Percentiles rank a stretch among this genome's conserved stretches.
These are phyloP conservation scores for Rhododendron griersonianum DNA, from an alignment of 148 eudicot genomes.

Conservation along the genomic window DNA sequence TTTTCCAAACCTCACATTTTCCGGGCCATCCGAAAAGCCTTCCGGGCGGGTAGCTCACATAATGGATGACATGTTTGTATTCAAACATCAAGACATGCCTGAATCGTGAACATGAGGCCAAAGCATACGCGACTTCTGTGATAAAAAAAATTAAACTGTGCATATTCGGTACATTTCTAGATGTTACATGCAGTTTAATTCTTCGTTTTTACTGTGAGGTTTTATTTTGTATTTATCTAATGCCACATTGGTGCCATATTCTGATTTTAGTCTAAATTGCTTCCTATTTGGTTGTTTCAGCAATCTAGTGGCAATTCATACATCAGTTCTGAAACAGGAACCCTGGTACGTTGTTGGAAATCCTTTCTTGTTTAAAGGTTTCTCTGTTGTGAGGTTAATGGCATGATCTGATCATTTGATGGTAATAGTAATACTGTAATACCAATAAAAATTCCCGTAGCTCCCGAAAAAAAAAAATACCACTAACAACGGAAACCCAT, in stretches of 20 bases:
- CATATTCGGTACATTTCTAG: background rate
- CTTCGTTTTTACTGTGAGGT: background rate
- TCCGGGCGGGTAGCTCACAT: no score
- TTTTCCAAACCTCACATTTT: no score
- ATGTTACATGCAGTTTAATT: background rate
- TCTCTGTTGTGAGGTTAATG: background rate
- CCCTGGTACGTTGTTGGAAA: conserved; percentile 54
- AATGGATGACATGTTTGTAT: background rate
- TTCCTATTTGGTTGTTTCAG: conserved; percentile 40
- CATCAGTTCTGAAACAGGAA: conserved; percentile 73
- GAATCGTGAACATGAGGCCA: background rate
- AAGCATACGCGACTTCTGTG: background rate
- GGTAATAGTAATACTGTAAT: background rate
- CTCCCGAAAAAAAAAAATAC: background rate
- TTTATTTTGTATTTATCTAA: background rate
- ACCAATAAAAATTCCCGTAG: background rate
- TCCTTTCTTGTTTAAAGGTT: background rate
- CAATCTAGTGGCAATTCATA: conserved; percentile 56
- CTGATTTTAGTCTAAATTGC: background rate
- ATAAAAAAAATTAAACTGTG: background rate
- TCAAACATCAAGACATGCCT: background rate
- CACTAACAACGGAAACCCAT: background rate
- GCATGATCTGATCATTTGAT: background rate
- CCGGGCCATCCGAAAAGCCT: no score
- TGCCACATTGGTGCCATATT: background rate